These are phyloP conservation scores for Salvia hispanica DNA, from an alignment of 257 asterid species.

Conservation along the genomic window DNA sequence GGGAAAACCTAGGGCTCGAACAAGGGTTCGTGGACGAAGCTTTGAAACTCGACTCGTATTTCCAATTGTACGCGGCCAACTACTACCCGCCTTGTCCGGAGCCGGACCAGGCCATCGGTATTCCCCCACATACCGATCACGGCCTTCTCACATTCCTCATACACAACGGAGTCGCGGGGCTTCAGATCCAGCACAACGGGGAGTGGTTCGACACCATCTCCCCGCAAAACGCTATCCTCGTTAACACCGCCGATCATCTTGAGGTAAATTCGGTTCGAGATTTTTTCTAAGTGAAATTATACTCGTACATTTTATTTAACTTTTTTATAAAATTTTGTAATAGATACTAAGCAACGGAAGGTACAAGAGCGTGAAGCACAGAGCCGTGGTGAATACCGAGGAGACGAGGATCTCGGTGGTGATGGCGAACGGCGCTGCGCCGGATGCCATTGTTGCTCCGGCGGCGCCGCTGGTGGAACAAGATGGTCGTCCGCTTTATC, in stretches of 20 bases:
- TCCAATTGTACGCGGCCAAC: constrained; percentile 35
- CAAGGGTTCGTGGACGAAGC: constrained; percentile 34
- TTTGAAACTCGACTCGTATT: constrained; percentile 40
- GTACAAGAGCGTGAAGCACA: constrained; percentile 44
- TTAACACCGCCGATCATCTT: constrained; percentile 45
- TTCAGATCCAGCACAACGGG: constrained; percentile 17
- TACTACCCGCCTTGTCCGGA: constrained; percentile 53
- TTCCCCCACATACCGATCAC: constrained; percentile 57
- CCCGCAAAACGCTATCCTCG: neutral
- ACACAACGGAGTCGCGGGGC: constrained; percentile 20
- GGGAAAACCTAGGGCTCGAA: constrained; percentile 43
- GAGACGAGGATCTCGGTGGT: constrained; percentile 47
- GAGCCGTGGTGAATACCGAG: constrained; percentile 40
- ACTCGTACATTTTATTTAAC: no score
- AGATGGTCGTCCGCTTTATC: constrained; percentile 37
- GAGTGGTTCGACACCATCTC: constrained; percentile 4
- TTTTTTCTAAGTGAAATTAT: no score
- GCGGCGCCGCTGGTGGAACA: constrained; percentile 3
- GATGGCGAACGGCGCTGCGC: constrained; percentile 15
- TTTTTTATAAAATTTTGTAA: no score
- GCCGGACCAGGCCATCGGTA: constrained; percentile 58
- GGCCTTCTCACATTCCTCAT: constrained; percentile 17
- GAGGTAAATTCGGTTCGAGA: constrained; percentile 29
- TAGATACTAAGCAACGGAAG: constrained; percentile 45
- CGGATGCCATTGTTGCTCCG: neutral